Evolutionary conservation across 1,284 basidiomycete species (phyloP).

Genomic region (Leccinum subrobustum): DNA sequence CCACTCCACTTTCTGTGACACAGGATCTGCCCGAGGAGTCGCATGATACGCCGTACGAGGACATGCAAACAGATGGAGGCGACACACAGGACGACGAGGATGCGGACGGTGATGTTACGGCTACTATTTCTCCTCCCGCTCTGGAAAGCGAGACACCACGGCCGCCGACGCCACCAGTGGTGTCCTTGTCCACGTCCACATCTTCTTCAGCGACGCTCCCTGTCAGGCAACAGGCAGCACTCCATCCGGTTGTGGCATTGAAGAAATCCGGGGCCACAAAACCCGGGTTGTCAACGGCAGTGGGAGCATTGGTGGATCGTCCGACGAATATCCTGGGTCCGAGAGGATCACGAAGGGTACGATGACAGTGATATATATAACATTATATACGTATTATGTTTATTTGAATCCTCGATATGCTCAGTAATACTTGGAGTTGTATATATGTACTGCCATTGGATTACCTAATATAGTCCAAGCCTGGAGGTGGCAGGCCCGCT

Average conservation of each 20-base stretch:
- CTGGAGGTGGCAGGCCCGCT: not conserved
- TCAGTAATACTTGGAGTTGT: constrained; percentile 4
- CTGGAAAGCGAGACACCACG: constrained; percentile 8
- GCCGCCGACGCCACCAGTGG: constrained; percentile 23
- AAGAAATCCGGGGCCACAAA: constrained; percentile 28
- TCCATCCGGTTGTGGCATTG: constrained; percentile 21
- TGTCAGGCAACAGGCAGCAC: constrained; percentile 10
- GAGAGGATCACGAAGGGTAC: constrained; percentile 33
- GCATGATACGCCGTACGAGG: constrained; percentile 12
- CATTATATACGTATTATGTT: not conserved
- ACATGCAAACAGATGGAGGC: constrained; percentile 19
- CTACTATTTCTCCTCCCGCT: constrained; percentile 13
- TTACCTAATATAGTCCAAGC: constrained; percentile 16
- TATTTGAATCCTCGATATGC: constrained; percentile 10
- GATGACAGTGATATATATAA: constrained; percentile 12
- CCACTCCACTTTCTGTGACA: constrained; percentile 28
- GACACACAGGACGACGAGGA: constrained; percentile 11
- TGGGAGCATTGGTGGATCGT: constrained; percentile 34
- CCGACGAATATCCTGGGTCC: constrained; percentile 40
- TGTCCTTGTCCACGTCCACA: constrained; percentile 39
- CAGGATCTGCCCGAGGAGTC: constrained; percentile 33
- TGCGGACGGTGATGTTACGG: constrained; percentile 20
- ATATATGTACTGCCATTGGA: not conserved
- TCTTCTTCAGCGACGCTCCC: constrained; percentile 37
- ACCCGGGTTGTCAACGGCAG: constrained; percentile 21